Evolutionary conservation across 2,329 filamentous ascomycete species (phyloP), one percentile per base, ranked within the genome.

Genomic region (Tympanopsis confertula): DNA sequence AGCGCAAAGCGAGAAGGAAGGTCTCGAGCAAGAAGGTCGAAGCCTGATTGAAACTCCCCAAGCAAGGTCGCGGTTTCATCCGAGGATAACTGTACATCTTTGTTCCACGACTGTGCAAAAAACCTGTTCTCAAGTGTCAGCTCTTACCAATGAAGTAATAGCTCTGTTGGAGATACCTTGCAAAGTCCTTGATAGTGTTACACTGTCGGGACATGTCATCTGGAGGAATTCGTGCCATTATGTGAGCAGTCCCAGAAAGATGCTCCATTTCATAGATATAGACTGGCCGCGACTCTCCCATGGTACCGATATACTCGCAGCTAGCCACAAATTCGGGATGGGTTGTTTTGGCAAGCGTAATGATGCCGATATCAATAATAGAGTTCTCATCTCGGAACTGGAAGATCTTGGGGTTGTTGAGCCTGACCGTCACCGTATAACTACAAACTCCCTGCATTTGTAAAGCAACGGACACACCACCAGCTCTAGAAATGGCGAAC

Each of bases 381-480:
- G 35, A n/a, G 19, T 19, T 19, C 35, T 15, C 5, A 19, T 36
- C n/a, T 36, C 35, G 13, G 19, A 36, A 36, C 35, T 36, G 35
- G 35, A 36, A 13, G 15, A 36, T 36, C 13, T 36, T 36, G 13
- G 18, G 14, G 35, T 19, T 13, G 19, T 36, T 36, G 12, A 36
- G 35, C 13, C 35, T 19, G 12, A 22, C 35, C 15, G 20, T 19
- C 18, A 36, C 35, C 13, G 35, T 36, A 19, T 36, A 36, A 19
- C 35, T 36, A 19, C 13, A 19, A 12, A 19, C 15, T 13, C 35
- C 35, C 20, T 36, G 19, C 13, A 36, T 19, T 5, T 20, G 13
- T 12, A 36, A n/a, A 22, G 35, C 14, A 19, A n/a, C 15, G 35
- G 15, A 13, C 35, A 19, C 5, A n/a, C 35, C 35, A 19, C 35